Evolutionary conservation across 352 stramenopile species (phyloP).

Genomic region (Pythium dissotocum): DNA sequence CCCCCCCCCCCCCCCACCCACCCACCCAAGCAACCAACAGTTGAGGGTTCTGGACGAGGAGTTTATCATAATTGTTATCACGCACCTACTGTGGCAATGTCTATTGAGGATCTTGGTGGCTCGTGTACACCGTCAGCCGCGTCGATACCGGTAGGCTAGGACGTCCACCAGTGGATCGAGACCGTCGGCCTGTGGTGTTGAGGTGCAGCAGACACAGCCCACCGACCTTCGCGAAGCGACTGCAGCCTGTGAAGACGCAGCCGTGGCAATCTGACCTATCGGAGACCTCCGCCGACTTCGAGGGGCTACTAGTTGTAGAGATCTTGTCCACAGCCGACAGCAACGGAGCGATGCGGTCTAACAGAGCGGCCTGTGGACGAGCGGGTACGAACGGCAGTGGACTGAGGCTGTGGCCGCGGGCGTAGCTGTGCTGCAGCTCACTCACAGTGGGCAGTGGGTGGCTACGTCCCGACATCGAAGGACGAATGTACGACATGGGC

Average conservation of each 20-base stretch:
- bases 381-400: not conserved
- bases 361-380: not conserved
- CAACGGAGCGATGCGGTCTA: constrained; percentile 11
- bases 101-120: not conserved
- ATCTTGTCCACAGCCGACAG: constrained; percentile 6
- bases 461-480: not conserved
- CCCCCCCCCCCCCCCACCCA: too few relatives aligned
- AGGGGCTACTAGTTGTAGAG: not conserved
- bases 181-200: not conserved
- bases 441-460: constrained; percentile 8
- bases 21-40: too few relatives aligned
- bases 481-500: not conserved
- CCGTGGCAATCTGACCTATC: too few relatives aligned
- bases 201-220: constrained; percentile 25
- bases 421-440: constrained; percentile 11
- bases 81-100: not conserved
- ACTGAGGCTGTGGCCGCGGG: not conserved
- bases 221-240: constrained; percentile 29
- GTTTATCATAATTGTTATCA: constrained; percentile 1
- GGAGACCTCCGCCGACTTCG: not conserved
- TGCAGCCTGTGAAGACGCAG: constrained; percentile 14
- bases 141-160: too few relatives aligned
- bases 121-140: not conserved
- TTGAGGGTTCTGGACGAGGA: not conserved
- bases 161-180: not conserved